phyloP scores from a whole-genome alignment of 768 basidiomycete genomes.

The Mycena olivaceomarginata region DNA sequence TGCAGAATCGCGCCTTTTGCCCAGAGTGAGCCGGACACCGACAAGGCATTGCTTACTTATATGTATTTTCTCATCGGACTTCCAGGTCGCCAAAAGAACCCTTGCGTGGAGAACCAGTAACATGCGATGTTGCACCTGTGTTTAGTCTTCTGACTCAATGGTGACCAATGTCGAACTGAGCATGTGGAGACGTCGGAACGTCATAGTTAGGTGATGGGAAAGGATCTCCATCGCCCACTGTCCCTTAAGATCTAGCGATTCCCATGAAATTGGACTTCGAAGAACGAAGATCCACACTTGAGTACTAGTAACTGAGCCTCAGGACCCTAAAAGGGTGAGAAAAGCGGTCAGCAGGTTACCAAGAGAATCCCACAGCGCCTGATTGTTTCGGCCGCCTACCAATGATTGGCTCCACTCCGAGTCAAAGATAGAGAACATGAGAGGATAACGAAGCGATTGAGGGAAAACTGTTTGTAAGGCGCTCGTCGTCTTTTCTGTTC shows the following conservation, averaged over 20 bases:
- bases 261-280: slow-evolving; percentile 32
- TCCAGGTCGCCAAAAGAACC: slow-evolving; percentile 27
- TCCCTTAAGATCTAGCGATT: slow-evolving; percentile 35
- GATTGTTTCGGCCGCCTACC: slow-evolving; percentile 27
- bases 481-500: slow-evolving; percentile 20
- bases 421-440: slow-evolving; percentile 34
- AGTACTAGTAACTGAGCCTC: slow-evolving; percentile 30
- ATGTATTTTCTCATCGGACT: slow-evolving; percentile 35
- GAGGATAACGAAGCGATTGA: slow-evolving; percentile 8
- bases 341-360: slow-evolving; percentile 31
- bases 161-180: slow-evolving; percentile 35
- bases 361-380: slow-evolving; percentile 32
- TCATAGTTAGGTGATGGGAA: slow-evolving; percentile 28
- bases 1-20: slow-evolving; percentile 33
- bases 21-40: slow-evolving; percentile 31
- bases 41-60: slow-evolving; percentile 37
- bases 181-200: slow-evolving; percentile 29
- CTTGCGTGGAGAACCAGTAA: slow-evolving; percentile 27
- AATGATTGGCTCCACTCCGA: slow-evolving; percentile 32
- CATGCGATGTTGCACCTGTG: slow-evolving; percentile 32
- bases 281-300: slow-evolving; percentile 27
- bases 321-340: slow-evolving; percentile 23
- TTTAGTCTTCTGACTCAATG: slow-evolving; percentile 33
- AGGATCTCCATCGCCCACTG: slow-evolving; percentile 25
- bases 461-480: slow-evolving; percentile 3